Evolutionary conservation across 495 filamentous ascomycete genomes (phyloP).

Genomic region (Neurospora tetrasperma): DNA sequence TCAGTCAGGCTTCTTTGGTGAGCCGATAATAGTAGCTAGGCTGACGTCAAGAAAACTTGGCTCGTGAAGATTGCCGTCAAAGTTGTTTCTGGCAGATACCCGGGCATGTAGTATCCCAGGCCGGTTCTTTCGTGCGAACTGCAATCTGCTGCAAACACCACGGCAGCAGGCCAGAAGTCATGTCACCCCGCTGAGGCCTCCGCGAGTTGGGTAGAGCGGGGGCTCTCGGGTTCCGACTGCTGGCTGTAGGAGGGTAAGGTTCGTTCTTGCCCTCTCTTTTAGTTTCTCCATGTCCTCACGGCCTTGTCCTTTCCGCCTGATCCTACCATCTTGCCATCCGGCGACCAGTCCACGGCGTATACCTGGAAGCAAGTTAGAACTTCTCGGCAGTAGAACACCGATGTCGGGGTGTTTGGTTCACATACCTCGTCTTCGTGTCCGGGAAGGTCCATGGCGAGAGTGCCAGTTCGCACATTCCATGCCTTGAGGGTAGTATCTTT

Average conservation of each 20-base stretch:
- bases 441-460: conserved; percentile 73
- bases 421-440: conserved; percentile 95
- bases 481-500: conserved; percentile 95
- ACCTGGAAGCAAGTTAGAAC: conserved; percentile 19
- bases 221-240: not conserved
- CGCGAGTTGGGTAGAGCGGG: not conserved
- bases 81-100: not conserved
- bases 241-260: conserved; percentile 14
- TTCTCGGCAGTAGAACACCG: not conserved
- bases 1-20: not conserved
- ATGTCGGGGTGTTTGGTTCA: conserved; percentile 21
- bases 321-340: conserved; percentile 21
- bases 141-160: not conserved
- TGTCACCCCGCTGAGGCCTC: not conserved
- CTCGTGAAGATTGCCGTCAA: not conserved
- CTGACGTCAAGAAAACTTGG: not conserved
- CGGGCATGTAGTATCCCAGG: not conserved
- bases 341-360: conserved; percentile 50
- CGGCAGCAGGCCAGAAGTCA: not conserved
- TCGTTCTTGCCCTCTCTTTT: conserved; percentile 8
- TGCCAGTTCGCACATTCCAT: conserved; percentile 80
- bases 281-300: conserved; percentile 70
- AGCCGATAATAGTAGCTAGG: not conserved
- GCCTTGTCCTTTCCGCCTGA: conserved; percentile 93
- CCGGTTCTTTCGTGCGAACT: not conserved